These are phyloP conservation scores for Ramalina peruviana DNA, from an alignment of 495 filamentous ascomycete species.

Conservation along the genomic window DNA sequence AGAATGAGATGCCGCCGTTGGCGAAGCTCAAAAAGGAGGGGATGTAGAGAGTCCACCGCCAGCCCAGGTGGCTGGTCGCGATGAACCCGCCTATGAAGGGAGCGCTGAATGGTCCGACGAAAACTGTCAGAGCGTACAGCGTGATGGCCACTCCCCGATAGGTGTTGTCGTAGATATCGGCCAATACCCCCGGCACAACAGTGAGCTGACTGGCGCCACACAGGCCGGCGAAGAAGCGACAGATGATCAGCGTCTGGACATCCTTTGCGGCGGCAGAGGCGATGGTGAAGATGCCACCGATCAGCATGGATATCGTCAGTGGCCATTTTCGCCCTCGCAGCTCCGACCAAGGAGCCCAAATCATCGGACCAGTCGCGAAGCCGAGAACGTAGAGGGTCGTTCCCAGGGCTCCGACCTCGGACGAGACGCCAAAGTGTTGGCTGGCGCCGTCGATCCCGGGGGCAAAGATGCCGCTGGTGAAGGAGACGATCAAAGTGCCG, in stretches of 20 bases:
- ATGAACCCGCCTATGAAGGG: slow-evolving; percentile 42
- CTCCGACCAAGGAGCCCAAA: slow-evolving; percentile 33
- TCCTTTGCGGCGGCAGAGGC: slow-evolving; percentile 47
- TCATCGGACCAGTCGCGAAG: slow-evolving; percentile 21
- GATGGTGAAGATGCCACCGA: slow-evolving; percentile 49
- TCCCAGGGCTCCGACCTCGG: slow-evolving; percentile 12
- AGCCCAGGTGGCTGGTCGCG: slow-evolving; percentile 35
- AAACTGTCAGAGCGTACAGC: slow-evolving; percentile 39
- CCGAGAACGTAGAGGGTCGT: slow-evolving; percentile 16
- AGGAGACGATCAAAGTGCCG: neutral
- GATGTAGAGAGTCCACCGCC: slow-evolving; percentile 54
- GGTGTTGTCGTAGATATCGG: slow-evolving; percentile 49
- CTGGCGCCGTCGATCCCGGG: slow-evolving; percentile 25
- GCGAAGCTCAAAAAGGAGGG: slow-evolving; percentile 38
- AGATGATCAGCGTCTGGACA: slow-evolving; percentile 41
- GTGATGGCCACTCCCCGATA: slow-evolving; percentile 47
- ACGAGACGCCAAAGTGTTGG: slow-evolving; percentile 9
- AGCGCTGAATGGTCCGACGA: slow-evolving; percentile 13
- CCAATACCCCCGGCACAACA: slow-evolving; percentile 43
- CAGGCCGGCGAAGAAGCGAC: slow-evolving; percentile 44
- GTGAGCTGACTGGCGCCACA: slow-evolving; percentile 50
- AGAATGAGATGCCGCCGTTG: slow-evolving; percentile 35
- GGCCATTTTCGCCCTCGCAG: slow-evolving; percentile 42
- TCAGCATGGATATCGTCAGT: slow-evolving; percentile 37
- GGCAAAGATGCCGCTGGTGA: slow-evolving; percentile 23